phyloP scores from a whole-genome alignment of 176 grass and related monocot genomes.

The Canna indica region DNA sequence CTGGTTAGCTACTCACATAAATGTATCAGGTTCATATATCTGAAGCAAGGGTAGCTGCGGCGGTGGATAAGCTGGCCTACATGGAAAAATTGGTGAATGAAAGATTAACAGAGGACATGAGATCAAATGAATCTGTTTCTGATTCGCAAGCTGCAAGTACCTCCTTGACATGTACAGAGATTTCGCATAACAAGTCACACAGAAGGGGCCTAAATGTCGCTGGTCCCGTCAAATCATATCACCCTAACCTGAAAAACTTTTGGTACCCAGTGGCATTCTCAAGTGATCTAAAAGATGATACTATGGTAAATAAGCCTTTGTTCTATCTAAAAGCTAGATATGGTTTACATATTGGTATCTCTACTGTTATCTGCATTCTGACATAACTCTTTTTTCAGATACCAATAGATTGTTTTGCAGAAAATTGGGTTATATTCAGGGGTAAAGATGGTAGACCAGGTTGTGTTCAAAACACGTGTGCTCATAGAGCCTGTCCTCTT shows the following conservation, averaged over 20 bases:
- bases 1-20: neutral
- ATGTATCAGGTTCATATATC: constrained; percentile 57
- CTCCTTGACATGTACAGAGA: constrained; percentile 21
- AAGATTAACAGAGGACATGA: constrained; percentile 37
- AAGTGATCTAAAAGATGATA: constrained; percentile 83
- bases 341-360: neutral
- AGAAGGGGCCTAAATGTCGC: constrained; percentile 56
- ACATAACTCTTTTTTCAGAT: constrained; percentile 34
- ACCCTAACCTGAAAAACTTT: constrained; percentile 73
- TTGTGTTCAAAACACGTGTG: constrained; percentile 92
- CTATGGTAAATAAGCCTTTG: constrained; percentile 48
- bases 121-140: constrained; percentile 27
- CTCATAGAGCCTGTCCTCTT: constrained; percentile 94
- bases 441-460: constrained; percentile 84
- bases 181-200: constrained; percentile 22
- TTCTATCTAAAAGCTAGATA: neutral
- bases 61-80: constrained; percentile 65
- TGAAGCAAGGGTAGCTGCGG: constrained; percentile 55
- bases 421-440: constrained; percentile 90
- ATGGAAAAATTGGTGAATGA: constrained; percentile 84
- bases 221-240: constrained; percentile 63
- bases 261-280: constrained; percentile 98
- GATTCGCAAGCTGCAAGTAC: constrained; percentile 44
- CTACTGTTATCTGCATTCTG: neutral
- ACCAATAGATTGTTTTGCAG: constrained; percentile 90